Evolutionary conservation across 2,329 filamentous ascomycete species (phyloP), one percentile per base, ranked within the genome.

Genomic region (Dothideomycetes sp.): DNA sequence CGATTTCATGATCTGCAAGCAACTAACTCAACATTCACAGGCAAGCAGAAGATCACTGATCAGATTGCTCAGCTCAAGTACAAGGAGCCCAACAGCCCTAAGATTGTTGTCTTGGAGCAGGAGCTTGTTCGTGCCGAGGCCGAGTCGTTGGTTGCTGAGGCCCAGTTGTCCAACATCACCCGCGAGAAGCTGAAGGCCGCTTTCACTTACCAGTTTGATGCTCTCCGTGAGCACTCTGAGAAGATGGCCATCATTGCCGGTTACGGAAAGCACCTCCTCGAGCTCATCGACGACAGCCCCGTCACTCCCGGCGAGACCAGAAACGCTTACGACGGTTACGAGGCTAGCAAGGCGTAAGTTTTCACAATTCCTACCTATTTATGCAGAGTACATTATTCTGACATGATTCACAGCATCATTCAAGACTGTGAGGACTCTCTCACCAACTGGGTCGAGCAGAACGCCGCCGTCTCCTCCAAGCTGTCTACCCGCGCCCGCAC

Each of bases 61-160:
- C 86, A 96, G 62, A 98, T 98, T 55, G 89, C 91, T 36, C 89
- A 96, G 64, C 77, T 98, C 56, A 98, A 98, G 68, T 98, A 96
- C 78, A 98, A 98, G 72, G 91, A 98, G 65, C 91, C 91, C 52
- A 94, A 94, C 70, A 95, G 88, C 24, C 88, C 89, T 49, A 91
- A 87, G 69, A 95, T 98, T 53, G 87, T 95, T 44, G 88, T 98
- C 28, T 80, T 98, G 41, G 91, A 98, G 68, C 91, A 98, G 66
- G 91, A 98, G 66, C 84, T 98, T 45, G 91, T 98, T 53, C 88
- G 91, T 55, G 91, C 91, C 52, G 91, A 98, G 67, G 91, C 91
- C 55, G 91, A 98, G 65, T 96, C 91, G n/a, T 79, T 98, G 11
- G 91, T 98, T 43, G 91, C 91, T 48, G 91, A 98, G 65, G 91